Evolutionary conservation across 2,329 filamentous ascomycete genomes (phyloP), one percentile per base, ranked within the genome.

Genomic region (Xylaria sp.): DNA sequence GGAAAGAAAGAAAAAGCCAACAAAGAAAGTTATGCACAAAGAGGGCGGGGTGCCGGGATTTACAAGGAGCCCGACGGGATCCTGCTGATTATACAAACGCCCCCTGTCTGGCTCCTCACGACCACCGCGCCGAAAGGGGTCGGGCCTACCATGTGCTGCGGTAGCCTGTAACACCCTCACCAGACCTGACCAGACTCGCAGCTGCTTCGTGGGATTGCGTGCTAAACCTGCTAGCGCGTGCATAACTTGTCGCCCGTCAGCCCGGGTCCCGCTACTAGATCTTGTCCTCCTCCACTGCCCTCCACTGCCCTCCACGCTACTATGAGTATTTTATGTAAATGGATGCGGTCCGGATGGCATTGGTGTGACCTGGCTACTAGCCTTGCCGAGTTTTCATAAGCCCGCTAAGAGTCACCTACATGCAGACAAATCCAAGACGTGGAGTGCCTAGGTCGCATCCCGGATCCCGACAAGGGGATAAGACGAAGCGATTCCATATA

Each of bases 31-130:
- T 57, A 27, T 57, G 54, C 34, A 27, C 30, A 27, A 42, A 36
- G 53, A 11, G n/a, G 19, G 54, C 70, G 68, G 70, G 65, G 62
- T 67, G 68, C 57, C 70, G 70, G 70, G 64, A 42, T 70, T 5
- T 68, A 67, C 47, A 30, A 72, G 51, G 60, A 70, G 60, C 60
- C 70, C 70, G 70, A 70, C 69, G 63, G 64, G 59, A 59, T 39
- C 48, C 58, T 57, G 32, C 9, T 57, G 54, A 36, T 61, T 59
- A 62, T 56, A 53, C 56, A 60, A 42, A 2, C 32, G 14, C 42
- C 59, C 59, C 36, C 56, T 36, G 47, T 14, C n/a, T 51, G 17
- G 39, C 47, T 34, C 17, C 9, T 53, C 39, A 34, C 24, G n/a
- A 42, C 19, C 27, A 36, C 42, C 14, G 58, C 9, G 17, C 30